Percentiles rank a stretch among this genome's conserved stretches.
These are phyloP conservation scores for Lunularia cruciata DNA, from an alignment of 225 moss, liverwort and hornwort species.

Conservation along the genomic window DNA sequence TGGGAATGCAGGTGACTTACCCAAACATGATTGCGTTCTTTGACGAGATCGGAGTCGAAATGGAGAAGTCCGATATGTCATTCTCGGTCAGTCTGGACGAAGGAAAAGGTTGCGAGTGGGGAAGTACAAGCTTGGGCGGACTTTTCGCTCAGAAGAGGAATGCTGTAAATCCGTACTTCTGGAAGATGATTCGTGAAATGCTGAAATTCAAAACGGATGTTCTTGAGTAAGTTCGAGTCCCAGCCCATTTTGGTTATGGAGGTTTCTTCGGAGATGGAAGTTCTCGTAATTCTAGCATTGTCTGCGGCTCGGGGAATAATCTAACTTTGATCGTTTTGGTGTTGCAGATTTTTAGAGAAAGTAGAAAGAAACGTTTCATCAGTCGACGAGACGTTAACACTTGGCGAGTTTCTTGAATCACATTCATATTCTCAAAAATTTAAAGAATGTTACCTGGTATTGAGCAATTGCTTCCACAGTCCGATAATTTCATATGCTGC, in stretches of 20 bases:
- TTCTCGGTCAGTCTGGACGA: conserved; percentile 79
- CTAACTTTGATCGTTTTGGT: too few relatives aligned
- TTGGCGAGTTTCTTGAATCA: conserved; percentile 67
- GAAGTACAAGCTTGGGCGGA: conserved; percentile 66
- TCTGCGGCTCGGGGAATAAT: too few relatives aligned
- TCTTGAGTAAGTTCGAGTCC: conserved; percentile 47
- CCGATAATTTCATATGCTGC: too few relatives aligned
- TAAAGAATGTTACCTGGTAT: conserved; percentile 82
- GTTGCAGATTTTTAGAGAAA: conserved; percentile 56
- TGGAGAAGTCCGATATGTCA: conserved; percentile 88
- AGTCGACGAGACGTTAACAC: conserved; percentile 50
- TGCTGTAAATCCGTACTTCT: conserved; percentile 62
- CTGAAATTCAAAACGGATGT: conserved; percentile 73
- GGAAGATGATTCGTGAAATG: conserved; percentile 77
- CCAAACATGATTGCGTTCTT: conserved; percentile 77
- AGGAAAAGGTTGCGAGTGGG: conserved; percentile 89
- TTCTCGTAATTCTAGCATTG: too few relatives aligned
- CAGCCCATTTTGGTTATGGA: neutral
- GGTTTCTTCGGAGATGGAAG: too few relatives aligned
- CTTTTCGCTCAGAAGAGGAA: conserved; percentile 85
- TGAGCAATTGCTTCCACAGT: too few relatives aligned
- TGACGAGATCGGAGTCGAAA: conserved; percentile 68
- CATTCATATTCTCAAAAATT: conserved; percentile 78
- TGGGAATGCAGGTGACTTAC: conserved; percentile 80
- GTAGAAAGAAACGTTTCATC: conserved; percentile 48